These are phyloP conservation scores for Aspergillus olivimuriae DNA, from an alignment of 495 filamentous ascomycete species.

Conservation along the genomic window DNA sequence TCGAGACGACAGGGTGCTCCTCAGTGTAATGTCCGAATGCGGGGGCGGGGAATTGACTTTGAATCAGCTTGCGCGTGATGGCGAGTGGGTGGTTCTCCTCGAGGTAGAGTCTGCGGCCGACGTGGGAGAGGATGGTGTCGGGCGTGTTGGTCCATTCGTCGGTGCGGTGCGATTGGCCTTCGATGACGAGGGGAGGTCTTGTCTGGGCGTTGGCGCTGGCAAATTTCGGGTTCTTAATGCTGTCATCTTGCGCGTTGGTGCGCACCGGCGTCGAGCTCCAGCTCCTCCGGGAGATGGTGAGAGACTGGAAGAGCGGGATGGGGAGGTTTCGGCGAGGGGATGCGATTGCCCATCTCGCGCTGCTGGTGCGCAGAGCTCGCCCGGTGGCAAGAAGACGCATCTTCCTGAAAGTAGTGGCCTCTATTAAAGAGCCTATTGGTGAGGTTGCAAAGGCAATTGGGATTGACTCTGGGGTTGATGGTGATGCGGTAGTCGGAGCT, in stretches of 20 bases:
- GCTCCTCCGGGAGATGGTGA: conserved; percentile 11
- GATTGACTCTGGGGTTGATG: not conserved
- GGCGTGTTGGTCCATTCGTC: conserved; percentile 88
- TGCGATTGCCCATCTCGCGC: conserved; percentile 33
- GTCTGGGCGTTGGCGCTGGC: conserved; percentile 1
- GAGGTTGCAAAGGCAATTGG: not conserved
- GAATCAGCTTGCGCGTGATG: conserved; percentile 87
- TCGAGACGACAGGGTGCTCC: conserved; percentile 79
- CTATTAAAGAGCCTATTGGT: no score
- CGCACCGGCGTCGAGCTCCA: conserved; percentile 16
- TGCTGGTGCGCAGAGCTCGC: conserved; percentile 37
- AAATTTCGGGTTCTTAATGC: no score
- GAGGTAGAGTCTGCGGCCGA: conserved; percentile 73
- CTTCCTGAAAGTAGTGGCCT: no score
- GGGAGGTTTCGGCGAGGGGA: conserved; percentile 20
- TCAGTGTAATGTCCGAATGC: conserved; percentile 69
- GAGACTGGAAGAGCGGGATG: conserved; percentile 21
- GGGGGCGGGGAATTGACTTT: conserved; percentile 73
- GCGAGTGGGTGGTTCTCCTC: conserved; percentile 82
- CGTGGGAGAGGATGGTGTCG: conserved; percentile 61
- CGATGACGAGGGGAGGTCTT: conserved; percentile 36
- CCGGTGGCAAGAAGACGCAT: conserved; percentile 44
- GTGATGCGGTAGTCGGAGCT: not conserved
- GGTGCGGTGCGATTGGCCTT: conserved; percentile 54
- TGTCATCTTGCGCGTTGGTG: not conserved